Conservation (phyloP, 2,329 filamentous ascomycete genomes). For the Arthrocladium fulminans region DNA sequence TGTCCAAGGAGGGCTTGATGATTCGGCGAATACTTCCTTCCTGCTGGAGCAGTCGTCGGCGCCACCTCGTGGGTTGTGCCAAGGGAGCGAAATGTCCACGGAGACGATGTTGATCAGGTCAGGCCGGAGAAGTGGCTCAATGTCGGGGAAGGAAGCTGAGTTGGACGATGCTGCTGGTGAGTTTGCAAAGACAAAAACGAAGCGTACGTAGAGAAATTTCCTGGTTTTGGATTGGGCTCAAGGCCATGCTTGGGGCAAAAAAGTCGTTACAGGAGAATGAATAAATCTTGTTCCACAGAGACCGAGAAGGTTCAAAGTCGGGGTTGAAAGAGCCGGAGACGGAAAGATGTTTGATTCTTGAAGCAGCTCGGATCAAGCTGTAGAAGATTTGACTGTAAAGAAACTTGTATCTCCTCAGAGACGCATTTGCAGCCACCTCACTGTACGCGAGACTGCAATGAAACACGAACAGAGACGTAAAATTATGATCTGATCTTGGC, state of each 20-base stretch:
- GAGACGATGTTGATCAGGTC: constrained; percentile 29
- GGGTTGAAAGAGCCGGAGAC: constrained; percentile 10
- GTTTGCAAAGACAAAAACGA: constrained; percentile 17
- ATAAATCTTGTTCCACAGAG: constrained; percentile 27
- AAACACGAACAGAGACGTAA: constrained; percentile 33
- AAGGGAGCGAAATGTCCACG: constrained; percentile 35
- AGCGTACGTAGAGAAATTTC: constrained; percentile 25
- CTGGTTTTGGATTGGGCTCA: constrained; percentile 26
- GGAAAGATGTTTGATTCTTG: constrained; percentile 18
- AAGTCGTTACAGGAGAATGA: constrained; percentile 28
- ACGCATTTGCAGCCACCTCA: constrained; percentile 12
- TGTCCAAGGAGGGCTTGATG: constrained; percentile 53
- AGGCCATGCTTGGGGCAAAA: constrained; percentile 29
- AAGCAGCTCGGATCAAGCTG: constrained; percentile 16
- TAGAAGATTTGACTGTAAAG: background rate
- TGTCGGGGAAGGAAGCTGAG: constrained; percentile 19
- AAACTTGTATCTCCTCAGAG: constrained; percentile 17
- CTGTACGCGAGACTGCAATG: constrained; percentile 7
- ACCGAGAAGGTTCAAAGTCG: constrained; percentile 18
- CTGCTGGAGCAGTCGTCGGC: constrained; percentile 63
- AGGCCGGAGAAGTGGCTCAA: constrained; percentile 39
- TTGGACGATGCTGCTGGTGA: constrained; percentile 18
- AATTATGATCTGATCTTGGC: constrained; percentile 55
- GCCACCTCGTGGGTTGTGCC: constrained; percentile 68
- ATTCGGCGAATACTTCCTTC: constrained; percentile 58